Evolutionary conservation across 164 flowering plant species (phyloP).

Genomic region (Vitis rupestris): DNA sequence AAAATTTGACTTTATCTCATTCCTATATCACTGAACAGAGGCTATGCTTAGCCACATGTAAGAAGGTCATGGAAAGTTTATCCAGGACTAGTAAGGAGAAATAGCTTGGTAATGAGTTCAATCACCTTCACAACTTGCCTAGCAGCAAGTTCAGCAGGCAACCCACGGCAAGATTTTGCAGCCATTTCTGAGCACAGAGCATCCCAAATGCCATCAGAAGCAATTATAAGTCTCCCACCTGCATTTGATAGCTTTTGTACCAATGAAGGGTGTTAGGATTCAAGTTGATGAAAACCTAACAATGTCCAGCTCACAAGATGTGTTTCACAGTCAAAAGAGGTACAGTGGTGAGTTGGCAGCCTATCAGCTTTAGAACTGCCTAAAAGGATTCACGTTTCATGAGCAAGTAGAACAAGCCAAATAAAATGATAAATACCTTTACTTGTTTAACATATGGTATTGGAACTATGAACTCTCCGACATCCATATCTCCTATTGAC

Average conservation of each 20-base stretch:
- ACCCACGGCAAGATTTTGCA: constrained; percentile 78
- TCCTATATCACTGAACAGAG: neutral
- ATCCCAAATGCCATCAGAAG: constrained; percentile 97
- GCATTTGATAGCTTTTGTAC: constrained; percentile 59
- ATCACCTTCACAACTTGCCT: constrained; percentile 84
- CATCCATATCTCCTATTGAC: constrained; percentile 93
- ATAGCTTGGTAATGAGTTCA: neutral
- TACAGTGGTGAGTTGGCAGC: neutral
- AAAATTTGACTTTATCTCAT: neutral
- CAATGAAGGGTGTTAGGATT: constrained; percentile 9
- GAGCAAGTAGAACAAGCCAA: neutral
- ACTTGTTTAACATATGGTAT: constrained; percentile 92
- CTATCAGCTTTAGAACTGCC: neutral
- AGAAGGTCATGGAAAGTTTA: neutral
- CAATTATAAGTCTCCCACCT: constrained; percentile 88
- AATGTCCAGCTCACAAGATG: neutral
- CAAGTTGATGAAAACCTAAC: neutral
- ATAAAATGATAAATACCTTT: constrained; percentile 44
- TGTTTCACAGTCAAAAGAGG: neutral
- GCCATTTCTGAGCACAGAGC: constrained; percentile 77
- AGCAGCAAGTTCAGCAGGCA: constrained; percentile 94
- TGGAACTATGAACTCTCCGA: constrained; percentile 88
- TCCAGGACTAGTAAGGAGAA: neutral
- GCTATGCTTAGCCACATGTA: neutral
- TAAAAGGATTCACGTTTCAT: neutral